Evolutionary conservation across 768 basidiomycete genomes (phyloP).

Genomic region (Leccinum truebloodii): DNA sequence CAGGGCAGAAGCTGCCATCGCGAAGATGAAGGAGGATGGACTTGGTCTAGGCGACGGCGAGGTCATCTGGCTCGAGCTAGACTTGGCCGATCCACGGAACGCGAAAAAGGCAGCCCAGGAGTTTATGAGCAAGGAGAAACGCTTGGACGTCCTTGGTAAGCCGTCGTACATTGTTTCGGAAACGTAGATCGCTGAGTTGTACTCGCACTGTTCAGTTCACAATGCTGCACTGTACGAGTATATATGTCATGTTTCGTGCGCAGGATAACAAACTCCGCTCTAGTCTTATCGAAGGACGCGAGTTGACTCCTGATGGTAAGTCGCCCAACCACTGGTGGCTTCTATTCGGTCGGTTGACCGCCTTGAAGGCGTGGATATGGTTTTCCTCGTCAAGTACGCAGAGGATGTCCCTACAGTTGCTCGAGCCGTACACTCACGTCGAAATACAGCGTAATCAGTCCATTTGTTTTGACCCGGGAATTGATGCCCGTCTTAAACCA

Average conservation of each 20-base stretch:
- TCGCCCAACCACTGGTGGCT: background rate
- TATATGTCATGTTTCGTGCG: too few relatives aligned
- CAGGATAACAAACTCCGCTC: too few relatives aligned
- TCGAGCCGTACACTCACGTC: background rate
- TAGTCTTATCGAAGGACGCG: conserved; percentile 20
- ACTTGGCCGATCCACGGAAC: conserved; percentile 48
- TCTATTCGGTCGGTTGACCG: background rate
- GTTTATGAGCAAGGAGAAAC: conserved; percentile 48
- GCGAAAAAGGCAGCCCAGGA: conserved; percentile 51
- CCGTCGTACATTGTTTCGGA: background rate
- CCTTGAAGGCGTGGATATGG: conserved; percentile 37
- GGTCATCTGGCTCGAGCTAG: conserved; percentile 51
- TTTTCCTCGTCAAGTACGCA: conserved; percentile 47
- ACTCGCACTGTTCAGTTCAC: too few relatives aligned
- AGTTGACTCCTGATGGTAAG: conserved; percentile 31
- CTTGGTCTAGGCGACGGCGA: conserved; percentile 46
- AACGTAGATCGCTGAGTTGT: background rate
- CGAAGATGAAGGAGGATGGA: conserved; percentile 44
- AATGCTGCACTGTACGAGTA: too few relatives aligned
- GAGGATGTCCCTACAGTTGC: background rate
- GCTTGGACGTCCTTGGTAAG: conserved; percentile 57
- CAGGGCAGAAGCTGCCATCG: conserved; percentile 50
- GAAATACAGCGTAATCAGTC: conserved; percentile 47
- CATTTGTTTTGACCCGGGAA: conserved; percentile 53
- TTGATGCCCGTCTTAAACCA: conserved; percentile 52